Evolutionary conservation across 305 asterid species (phyloP), one percentile per base, ranked within the genome.

Genomic region (Nicotiana rustica): DNA sequence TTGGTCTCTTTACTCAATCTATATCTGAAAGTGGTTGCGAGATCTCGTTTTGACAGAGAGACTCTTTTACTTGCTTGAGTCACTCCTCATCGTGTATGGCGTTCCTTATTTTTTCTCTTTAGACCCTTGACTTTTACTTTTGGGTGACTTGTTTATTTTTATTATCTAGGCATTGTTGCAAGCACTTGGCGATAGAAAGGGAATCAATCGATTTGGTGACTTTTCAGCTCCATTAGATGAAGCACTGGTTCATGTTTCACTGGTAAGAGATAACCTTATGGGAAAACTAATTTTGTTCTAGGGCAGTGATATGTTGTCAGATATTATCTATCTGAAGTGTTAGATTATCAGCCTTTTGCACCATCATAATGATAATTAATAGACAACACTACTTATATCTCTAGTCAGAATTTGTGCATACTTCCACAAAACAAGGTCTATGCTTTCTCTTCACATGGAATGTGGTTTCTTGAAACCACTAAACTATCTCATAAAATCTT

Each of bases 181-280:
- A 87, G 97, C 98, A 44, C 98, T 94, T 79, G 97, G 95, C 56
- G 99, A 96, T 88, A 92, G 98, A 84, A 96, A 89, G 83, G 99
- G 98, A 86, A 94, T 94, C 82, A 90, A 90, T 75, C 92, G 97
- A 71, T 96, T 94, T 60, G 98, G 99, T 81, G 95, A 96, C 90
- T 96, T 96, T 88, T 90, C 99, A 31, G 98, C 97, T 83, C 97
- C 97, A 56, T 97, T 94, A 35, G 99, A 94, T 80, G 99, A 94
- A 92, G 97, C 99, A 68, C 93, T 93, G 60, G 89, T 96, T n/a
- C 99, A 96, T 83, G 98, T 96, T 82, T 87, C 96, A 67, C 89
- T 96, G 93, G 99, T 94, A 94, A 76, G 47, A 13, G 36, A 49
- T 73, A 49, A 25, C 62, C 21, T 49, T 25, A 21, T 73, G 64